Evolutionary conservation across 2,329 filamentous ascomycete genomes (phyloP).

Genomic region (Colletotrichum costaricense): DNA sequence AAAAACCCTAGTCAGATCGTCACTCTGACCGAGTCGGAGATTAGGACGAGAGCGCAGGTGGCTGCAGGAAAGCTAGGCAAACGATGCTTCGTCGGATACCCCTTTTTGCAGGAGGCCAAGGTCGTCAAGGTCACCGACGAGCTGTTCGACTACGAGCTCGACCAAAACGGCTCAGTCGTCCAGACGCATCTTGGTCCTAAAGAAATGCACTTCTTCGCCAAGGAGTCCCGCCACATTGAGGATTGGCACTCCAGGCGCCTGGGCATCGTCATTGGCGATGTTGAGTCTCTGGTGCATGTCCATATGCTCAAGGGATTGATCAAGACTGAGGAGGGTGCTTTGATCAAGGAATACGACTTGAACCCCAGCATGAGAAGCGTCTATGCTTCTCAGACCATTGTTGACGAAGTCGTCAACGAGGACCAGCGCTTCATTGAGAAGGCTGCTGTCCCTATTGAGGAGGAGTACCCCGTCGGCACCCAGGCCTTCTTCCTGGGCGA

Average conservation of each 20-base stretch:
- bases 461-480: constrained; percentile 88
- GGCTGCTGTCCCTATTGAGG: constrained; percentile 85
- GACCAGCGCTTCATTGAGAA: constrained; percentile 95
- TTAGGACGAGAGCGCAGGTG: constrained; percentile 74
- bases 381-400: constrained; percentile 90
- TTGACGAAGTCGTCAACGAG: constrained; percentile 89
- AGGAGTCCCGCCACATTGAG: constrained; percentile 86
- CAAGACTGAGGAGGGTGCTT: constrained; percentile 91
- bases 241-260: constrained; percentile 90
- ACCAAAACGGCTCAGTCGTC: constrained; percentile 72
- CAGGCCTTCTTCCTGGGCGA: constrained; percentile 95
- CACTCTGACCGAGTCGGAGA: constrained; percentile 81
- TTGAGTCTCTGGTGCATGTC: constrained; percentile 91
- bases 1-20: constrained; percentile 97
- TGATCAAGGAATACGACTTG: constrained; percentile 90
- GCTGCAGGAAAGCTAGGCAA: constrained; percentile 86
- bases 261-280: constrained; percentile 85
- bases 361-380: constrained; percentile 88
- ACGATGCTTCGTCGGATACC: constrained; percentile 91
- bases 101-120: constrained; percentile 94
- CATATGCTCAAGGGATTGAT: constrained; percentile 92
- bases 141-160: constrained; percentile 86
- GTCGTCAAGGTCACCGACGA: constrained; percentile 92
- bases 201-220: constrained; percentile 86
- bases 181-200: constrained; percentile 77